Conservation (phyloP, 1,284 basidiomycete genomes). For the Ustilago hordei region DNA sequence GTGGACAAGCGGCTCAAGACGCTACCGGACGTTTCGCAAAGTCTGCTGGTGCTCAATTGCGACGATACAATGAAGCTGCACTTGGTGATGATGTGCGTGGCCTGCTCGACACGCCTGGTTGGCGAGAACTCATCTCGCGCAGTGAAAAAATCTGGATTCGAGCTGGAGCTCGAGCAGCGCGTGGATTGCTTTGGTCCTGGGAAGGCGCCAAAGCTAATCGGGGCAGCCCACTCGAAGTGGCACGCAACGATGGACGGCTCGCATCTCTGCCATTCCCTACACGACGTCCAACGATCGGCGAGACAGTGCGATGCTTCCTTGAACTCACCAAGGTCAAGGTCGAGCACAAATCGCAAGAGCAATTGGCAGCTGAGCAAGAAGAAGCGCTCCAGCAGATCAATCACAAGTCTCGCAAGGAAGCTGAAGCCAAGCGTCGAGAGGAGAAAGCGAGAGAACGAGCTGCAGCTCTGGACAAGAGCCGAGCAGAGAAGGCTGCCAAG, state of each 20-base stretch:
- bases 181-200: conserved; percentile 68
- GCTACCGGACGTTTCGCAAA: conserved; percentile 89
- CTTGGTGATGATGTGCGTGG: conserved; percentile 80
- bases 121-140: conserved; percentile 60
- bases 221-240: conserved; percentile 63
- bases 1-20: conserved; percentile 91
- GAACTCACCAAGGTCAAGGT: conserved; percentile 88
- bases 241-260: conserved; percentile 69
- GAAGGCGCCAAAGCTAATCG: conserved; percentile 35
- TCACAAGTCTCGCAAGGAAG: conserved; percentile 40
- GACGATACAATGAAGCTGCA: conserved; percentile 94
- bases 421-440: conserved; percentile 49
- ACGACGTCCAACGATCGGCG: conserved; percentile 82
- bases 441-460: conserved; percentile 44
- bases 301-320: conserved; percentile 85
- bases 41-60: conserved; percentile 92
- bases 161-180: conserved; percentile 58
- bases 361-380: conserved; percentile 75
- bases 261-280: conserved; percentile 61
- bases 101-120: conserved; percentile 50
- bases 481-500: conserved; percentile 30
- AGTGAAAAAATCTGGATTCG: conserved; percentile 67
- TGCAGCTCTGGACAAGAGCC: conserved; percentile 27
- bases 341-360: conserved; percentile 86
- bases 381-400: conserved; percentile 42